Base-by-base conservation (phyloP, 441 rosid species). In the Croton setiger region DNA sequence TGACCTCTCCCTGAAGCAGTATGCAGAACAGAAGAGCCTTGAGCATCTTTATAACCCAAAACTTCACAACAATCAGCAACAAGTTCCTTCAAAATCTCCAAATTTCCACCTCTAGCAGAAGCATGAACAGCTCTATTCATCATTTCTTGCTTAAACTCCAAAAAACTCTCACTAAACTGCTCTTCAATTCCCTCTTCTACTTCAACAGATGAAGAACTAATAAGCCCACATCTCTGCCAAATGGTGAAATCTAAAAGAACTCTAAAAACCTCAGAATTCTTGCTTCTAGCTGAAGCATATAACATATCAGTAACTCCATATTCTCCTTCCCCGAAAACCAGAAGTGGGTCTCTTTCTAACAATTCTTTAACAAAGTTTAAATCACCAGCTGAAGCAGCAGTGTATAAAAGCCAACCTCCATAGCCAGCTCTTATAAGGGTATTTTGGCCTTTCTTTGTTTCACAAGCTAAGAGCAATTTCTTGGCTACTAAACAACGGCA, bases 331-430 rank as follows among this genome's bases (percentile, higher is more conserved):
- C 98, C 96, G 55, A 92, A 92, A 65, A 95, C 98, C 58, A 95
- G 91, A 68, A 88, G 82, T 55, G 93, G 88, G 81, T 90, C 96
- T 83, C 87, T 87, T 73, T 79, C 87, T 15, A 95, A 7, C 77
- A 95, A 75, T 54, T 78, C 84, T 63, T 78, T 84, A 5, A 92
- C 93, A 72, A 92, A 95, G 17, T 61, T 81, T 63, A 88, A 64
- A 70, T 95, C 98, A 37, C 99, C 95, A 64, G 98, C 97, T 39
- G 98, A 90, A 48, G 97, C 97, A 17, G 97, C 99, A n/a, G 97
- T 92, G 83, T 95, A 95, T 20, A 95, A 65, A 3, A 95, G 78
- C 99, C 99, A 95, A 4, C 99, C 99, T 1, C 99, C 99, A 75
- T 95, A 92, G 0, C 99, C 97, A 23, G 97, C 94, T 76, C 96